phyloP scores from a whole-genome alignment of 1,284 basidiomycete species.

The Neolentinus lepideus region DNA sequence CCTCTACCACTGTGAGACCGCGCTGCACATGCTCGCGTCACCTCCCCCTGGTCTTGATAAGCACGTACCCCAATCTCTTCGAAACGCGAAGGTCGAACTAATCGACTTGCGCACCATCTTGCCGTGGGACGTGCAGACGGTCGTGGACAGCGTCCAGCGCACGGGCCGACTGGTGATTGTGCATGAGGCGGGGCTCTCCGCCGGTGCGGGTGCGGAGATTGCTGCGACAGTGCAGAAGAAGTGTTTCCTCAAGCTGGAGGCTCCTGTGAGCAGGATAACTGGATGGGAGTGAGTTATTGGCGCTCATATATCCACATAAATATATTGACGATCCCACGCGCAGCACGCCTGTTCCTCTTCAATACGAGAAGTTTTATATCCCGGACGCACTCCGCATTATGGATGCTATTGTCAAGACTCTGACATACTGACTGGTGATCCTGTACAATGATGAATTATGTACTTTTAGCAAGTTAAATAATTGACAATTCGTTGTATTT shows the following conservation, averaged over 20 bases:
- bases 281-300: constrained; percentile 84
- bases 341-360: constrained; percentile 75
- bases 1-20: constrained; percentile 84
- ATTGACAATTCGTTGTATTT: background rate
- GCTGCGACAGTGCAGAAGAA: constrained; percentile 80
- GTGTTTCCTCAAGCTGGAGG: constrained; percentile 82
- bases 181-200: constrained; percentile 84
- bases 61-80: constrained; percentile 65
- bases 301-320: constrained; percentile 1
- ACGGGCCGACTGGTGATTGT: constrained; percentile 86
- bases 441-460: background rate
- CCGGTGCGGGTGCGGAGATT: constrained; percentile 83
- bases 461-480: background rate
- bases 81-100: constrained; percentile 74
- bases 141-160: constrained; percentile 76
- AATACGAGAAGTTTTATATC: constrained; percentile 88
- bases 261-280: constrained; percentile 80
- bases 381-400: constrained; percentile 80
- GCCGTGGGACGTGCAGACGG: constrained; percentile 81
- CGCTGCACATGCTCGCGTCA: constrained; percentile 56
- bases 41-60: constrained; percentile 64
- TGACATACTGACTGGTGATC: constrained; percentile 51
- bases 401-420: constrained; percentile 79
- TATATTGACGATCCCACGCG: constrained; percentile 11
- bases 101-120: constrained; percentile 89